A percentile compares a stretch with the other conserved stretches of the same genome.
phyloP scores from a whole-genome alignment of 202 grass and related monocot species.

The Digitaria exilis region DNA sequence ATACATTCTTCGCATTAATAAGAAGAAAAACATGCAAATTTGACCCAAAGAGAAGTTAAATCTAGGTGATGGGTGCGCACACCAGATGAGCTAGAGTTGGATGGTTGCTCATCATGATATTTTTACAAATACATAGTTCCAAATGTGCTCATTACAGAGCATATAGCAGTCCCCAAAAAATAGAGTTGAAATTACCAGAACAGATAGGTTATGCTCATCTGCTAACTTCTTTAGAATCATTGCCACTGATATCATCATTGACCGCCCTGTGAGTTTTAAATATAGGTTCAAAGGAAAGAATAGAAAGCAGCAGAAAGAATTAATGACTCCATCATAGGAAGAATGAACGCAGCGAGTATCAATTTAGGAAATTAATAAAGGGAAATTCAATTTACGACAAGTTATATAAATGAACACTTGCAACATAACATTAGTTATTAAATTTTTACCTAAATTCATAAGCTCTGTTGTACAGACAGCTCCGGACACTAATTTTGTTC shows the following conservation, averaged over 20 bases:
- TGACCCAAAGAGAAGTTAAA: background rate
- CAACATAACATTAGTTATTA: background rate
- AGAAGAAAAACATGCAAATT: background rate
- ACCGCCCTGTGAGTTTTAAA: constrained; percentile 54
- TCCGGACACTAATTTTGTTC: background rate
- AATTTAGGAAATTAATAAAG: background rate
- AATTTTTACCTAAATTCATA: background rate
- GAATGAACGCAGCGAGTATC: background rate
- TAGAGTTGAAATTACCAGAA: constrained; percentile 56
- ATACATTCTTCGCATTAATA: background rate
- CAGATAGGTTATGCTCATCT: constrained; percentile 68
- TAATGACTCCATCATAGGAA: constrained; percentile 1
- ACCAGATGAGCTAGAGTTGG: background rate
- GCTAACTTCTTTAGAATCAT: constrained; percentile 76
- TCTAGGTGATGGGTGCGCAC: background rate
- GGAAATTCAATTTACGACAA: background rate
- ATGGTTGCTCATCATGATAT: background rate
- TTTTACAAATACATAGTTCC: constrained; percentile 7
- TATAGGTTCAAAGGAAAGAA: constrained; percentile 3
- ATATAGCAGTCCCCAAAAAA: background rate
- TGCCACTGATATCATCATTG: constrained; percentile 66
- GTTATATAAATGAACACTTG: background rate
- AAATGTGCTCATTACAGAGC: background rate
- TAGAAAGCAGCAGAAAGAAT: background rate
- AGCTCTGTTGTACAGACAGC: background rate